phyloP scores from a whole-genome alignment of 768 basidiomycete species.

The Amylocystis lapponica region DNA sequence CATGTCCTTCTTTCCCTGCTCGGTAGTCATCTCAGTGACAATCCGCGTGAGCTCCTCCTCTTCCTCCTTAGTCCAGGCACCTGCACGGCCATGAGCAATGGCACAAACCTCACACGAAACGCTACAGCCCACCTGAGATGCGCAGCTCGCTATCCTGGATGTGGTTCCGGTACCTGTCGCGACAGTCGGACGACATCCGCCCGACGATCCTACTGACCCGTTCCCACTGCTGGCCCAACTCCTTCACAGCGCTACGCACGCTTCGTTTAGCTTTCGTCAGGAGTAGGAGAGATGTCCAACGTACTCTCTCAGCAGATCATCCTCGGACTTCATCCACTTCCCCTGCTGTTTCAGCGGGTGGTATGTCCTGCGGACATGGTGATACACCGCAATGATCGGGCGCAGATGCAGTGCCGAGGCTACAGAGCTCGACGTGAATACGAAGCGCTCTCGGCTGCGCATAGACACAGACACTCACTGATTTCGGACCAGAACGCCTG shows the following conservation, averaged over 20 bases:
- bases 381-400: slow-evolving; percentile 80
- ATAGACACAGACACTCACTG: slow-evolving; percentile 43
- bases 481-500: slow-evolving; percentile 80
- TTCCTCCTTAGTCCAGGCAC: slow-evolving; percentile 74
- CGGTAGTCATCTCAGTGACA: slow-evolving; percentile 66
- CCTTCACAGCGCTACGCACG: slow-evolving; percentile 56
- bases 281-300: slow-evolving; percentile 20
- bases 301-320: slow-evolving; percentile 56
- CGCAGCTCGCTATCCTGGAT: slow-evolving; percentile 62
- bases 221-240: slow-evolving; percentile 77
- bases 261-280: slow-evolving; percentile 1
- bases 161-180: slow-evolving; percentile 84
- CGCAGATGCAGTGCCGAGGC: slow-evolving; percentile 68
- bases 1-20: slow-evolving; percentile 59
- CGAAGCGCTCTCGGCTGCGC: neutral
- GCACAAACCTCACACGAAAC: too few relatives aligned
- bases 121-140: too few relatives aligned
- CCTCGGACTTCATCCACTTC: slow-evolving; percentile 63
- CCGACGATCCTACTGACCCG: slow-evolving; percentile 67
- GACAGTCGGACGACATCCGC: slow-evolving; percentile 73
- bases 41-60: slow-evolving; percentile 70
- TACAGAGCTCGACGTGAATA: slow-evolving; percentile 22
- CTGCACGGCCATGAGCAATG: slow-evolving; percentile 27
- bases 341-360: slow-evolving; percentile 71
- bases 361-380: slow-evolving; percentile 63